Percentiles rank a stretch among this genome's conserved stretches.
phyloP scores from a whole-genome alignment of 2,329 filamentous ascomycete genomes.

The Colletotrichum melonis region DNA sequence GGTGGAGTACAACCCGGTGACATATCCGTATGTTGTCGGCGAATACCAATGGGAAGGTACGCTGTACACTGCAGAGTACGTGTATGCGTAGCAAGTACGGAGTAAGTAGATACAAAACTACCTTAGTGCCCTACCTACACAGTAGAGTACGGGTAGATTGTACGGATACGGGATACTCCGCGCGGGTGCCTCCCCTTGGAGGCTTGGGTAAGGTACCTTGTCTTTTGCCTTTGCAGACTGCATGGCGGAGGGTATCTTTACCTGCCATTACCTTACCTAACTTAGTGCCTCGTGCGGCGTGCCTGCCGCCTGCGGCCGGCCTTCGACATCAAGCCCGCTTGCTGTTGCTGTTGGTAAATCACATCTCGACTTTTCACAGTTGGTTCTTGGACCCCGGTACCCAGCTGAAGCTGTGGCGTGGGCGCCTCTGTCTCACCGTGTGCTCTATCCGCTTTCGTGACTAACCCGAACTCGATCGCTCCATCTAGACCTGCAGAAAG shows the following conservation, averaged over 20 bases:
- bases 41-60: too few species aligned
- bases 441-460: not conserved
- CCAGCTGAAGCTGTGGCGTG: not conserved
- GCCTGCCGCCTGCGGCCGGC: too few species aligned
- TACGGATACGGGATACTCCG: too few species aligned
- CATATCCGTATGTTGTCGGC: not conserved
- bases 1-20: too few species aligned
- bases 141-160: too few species aligned
- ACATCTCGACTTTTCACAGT: not conserved
- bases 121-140: too few species aligned
- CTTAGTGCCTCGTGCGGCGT: not conserved
- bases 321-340: not conserved
- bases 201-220: not conserved
- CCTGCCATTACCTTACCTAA: not conserved
- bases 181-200: not conserved
- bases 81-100: too few species aligned
- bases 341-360: not conserved
- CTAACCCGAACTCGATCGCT: not conserved
- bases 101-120: too few species aligned
- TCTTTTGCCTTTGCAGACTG: not conserved
- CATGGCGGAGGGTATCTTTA: not conserved
- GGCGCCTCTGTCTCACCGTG: not conserved
- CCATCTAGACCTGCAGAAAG: not conserved
- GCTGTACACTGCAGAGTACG: too few species aligned
- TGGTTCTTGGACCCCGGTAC: not conserved